phyloP scores from a whole-genome alignment of 148 eudicot genomes.

The Rhododendron griersonianum region DNA sequence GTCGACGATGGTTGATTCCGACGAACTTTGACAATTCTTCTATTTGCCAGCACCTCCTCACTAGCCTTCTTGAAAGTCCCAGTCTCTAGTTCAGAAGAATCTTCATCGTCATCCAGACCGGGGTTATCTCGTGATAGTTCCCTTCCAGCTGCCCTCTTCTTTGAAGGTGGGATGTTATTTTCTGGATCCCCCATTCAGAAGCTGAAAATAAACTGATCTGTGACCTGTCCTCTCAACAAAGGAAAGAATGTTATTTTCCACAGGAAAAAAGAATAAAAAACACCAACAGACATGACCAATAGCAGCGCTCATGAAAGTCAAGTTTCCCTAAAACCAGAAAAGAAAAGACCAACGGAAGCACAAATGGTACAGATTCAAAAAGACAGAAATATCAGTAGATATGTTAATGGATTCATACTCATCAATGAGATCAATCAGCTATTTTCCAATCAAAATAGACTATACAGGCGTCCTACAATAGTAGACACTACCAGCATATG shows the following conservation, averaged over 20 bases:
- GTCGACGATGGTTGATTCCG: conserved; percentile 48
- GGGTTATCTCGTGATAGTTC: conserved; percentile 79
- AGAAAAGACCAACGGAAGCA: neutral
- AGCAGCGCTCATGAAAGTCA: neutral
- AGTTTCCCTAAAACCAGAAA: neutral
- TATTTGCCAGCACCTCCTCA: conserved; percentile 75
- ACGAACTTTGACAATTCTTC: conserved; percentile 84
- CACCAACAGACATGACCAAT: neutral
- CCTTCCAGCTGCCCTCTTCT: conserved; percentile 89
- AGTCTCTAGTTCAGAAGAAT: conserved; percentile 47
- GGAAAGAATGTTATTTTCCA: neutral
- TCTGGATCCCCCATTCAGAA: conserved; percentile 45
- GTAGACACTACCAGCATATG: neutral
- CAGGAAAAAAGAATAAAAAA: neutral
- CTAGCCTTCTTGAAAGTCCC: conserved; percentile 86
- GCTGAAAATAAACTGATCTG: neutral
- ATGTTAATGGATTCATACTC: neutral
- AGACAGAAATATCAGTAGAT: neutral
- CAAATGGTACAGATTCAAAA: neutral
- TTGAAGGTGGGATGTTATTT: conserved; percentile 58
- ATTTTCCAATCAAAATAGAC: neutral
- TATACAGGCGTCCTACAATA: neutral
- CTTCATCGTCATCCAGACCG: conserved; percentile 80
- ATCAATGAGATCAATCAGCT: neutral
- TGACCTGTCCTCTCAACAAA: neutral